Conservation (phyloP, 805 yeast genomes). For the Candida nitratophila region DNA sequence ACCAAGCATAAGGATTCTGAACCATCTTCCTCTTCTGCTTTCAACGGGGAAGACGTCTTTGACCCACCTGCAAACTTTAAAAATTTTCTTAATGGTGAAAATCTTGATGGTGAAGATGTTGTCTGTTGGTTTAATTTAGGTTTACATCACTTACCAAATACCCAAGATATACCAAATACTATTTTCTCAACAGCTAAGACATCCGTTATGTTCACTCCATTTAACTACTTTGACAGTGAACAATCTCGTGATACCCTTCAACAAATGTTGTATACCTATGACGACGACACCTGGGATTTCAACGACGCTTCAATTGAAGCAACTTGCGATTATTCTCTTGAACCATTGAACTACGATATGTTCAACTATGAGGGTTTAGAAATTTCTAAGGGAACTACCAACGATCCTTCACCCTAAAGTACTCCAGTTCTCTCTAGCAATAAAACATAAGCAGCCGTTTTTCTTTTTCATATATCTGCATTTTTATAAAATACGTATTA, state of each 20-base stretch:
- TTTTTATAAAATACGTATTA: not conserved
- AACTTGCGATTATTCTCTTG: constrained; percentile 11
- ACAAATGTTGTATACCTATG: constrained; percentile 16
- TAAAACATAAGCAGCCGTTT: no score
- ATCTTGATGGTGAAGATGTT: constrained; percentile 19
- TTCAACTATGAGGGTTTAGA: constrained; percentile 16
- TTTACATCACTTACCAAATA: constrained; percentile 23
- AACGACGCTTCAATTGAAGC: constrained; percentile 11
- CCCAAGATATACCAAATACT: constrained; percentile 24
- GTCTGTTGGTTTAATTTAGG: constrained; percentile 24
- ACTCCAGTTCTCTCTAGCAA: no score
- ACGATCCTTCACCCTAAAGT: constrained; percentile 7
- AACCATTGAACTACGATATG: constrained; percentile 8
- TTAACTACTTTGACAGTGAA: constrained; percentile 19
- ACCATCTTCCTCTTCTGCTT: constrained; percentile 13
- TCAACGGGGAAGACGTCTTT: constrained; percentile 19
- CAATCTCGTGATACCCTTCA: constrained; percentile 18
- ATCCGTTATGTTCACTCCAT: constrained; percentile 19
- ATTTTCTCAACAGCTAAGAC: constrained; percentile 20
- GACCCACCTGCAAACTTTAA: constrained; percentile 17
- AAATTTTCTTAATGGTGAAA: constrained; percentile 19
- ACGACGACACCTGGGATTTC: constrained; percentile 17
- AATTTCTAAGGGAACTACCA: constrained; percentile 16
- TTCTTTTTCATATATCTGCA: not conserved
- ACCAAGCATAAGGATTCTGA: constrained; percentile 20